Base-by-base conservation (phyloP, 768 basidiomycete genomes). In the Leccinum boreale region DNA sequence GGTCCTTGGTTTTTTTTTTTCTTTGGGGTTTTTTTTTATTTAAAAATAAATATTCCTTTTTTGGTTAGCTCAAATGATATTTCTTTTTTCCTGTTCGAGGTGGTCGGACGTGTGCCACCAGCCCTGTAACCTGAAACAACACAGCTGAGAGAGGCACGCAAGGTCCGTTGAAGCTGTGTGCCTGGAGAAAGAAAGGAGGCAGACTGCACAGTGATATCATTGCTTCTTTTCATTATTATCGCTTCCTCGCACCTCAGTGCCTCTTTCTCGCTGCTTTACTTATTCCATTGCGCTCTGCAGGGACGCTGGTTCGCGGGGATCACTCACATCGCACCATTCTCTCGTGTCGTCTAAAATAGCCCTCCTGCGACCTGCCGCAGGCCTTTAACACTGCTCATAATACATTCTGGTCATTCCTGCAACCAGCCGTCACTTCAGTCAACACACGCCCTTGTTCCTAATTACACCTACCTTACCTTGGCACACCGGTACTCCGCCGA, bases 1-100 rank as follows among this genome's bases (percentile, higher is more conserved):
- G 72, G 73, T 59, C 72, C 72, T 72, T 70, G 35, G 28, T 17
- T 52, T 60, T 62, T 55, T 28, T 3, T 4, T 35, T 29, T 51
- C 51, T 58, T 10, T n/a, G 28, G 28, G 28, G 1, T 50, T 42
- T 53, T 46, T 55, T 21, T 55, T 42, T 53, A 42, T 55, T 28
- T 21, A 4, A 19, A 19, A 14, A 1, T 33, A 6, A 31, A 31
- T 33, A 28, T 56, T 55, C 42, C 55, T 28, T 57, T 57, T 58
- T 15, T 15, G 49, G 47, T 19, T 44, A 44, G 7, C 42, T 44
- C 19, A 6, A n/a, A 19, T 19, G 19, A 19, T 44, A 12, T 47
- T 48, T 24, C 10, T 17, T 17, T 28, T 26, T 29, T 29, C 28
- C n/a, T 12, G 26, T 21, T 50, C 24, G 44, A 48, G n/a, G 10